phyloP scores from a whole-genome alignment of 1,139 yeast species.

The Suhomyces anneliseae region DNA sequence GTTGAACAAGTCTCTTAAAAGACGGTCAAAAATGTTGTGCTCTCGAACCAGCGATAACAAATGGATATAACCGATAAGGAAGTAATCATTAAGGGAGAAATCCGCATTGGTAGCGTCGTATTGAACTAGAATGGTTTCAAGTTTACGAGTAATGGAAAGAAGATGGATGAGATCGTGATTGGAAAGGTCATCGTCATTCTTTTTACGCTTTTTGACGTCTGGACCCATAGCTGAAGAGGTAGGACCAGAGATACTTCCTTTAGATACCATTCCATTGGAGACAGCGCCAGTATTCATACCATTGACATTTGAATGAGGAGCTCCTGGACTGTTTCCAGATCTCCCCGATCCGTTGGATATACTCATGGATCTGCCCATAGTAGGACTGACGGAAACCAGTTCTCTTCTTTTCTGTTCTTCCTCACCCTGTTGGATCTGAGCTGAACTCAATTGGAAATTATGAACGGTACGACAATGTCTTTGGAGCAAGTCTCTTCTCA shows the following conservation, averaged over 20 bases:
- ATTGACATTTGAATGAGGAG: neutral
- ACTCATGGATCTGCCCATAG: neutral
- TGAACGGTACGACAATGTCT: constrained; percentile 82
- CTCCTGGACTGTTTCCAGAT: neutral
- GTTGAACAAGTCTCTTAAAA: constrained; percentile 27
- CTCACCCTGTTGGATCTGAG: constrained; percentile 5
- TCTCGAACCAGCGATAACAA: constrained; percentile 18
- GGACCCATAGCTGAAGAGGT: neutral
- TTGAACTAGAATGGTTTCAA: constrained; percentile 22
- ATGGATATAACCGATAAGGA: constrained; percentile 35
- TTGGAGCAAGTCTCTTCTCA: constrained; percentile 70
- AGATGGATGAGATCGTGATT: constrained; percentile 31
- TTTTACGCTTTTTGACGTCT: constrained; percentile 8
- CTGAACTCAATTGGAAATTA: constrained; percentile 28
- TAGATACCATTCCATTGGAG: neutral
- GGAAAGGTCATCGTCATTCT: constrained; percentile 11
- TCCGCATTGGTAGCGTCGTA: constrained; percentile 18
- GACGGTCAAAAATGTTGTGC: constrained; percentile 22
- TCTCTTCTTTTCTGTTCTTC: neutral
- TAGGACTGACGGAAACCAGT: neutral
- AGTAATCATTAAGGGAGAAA: constrained; percentile 26
- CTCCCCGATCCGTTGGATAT: neutral
- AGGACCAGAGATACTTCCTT: neutral
- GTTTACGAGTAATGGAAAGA: constrained; percentile 35
- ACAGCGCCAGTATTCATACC: neutral